phyloP scores from a whole-genome alignment of 768 basidiomycete genomes.

The Piloderma croceum region DNA sequence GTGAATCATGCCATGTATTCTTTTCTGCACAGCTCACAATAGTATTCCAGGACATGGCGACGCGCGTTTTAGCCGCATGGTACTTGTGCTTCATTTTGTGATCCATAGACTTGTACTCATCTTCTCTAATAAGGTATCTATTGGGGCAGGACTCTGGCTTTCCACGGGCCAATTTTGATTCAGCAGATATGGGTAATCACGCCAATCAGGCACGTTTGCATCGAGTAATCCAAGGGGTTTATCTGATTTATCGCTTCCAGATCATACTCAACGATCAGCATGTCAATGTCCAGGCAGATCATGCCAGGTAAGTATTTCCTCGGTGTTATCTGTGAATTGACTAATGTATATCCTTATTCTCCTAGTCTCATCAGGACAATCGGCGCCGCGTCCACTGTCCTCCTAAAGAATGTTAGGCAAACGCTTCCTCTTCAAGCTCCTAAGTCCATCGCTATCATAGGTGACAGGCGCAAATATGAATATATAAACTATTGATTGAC shows the following conservation, averaged over 20 bases:
- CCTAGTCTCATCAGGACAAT: constrained; percentile 51
- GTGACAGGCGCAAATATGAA: constrained; percentile 22
- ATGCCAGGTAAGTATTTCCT: constrained; percentile 33
- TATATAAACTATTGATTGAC: background rate
- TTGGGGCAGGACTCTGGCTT: constrained; percentile 52
- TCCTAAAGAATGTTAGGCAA: constrained; percentile 52
- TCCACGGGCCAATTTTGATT: constrained; percentile 58
- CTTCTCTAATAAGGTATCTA: constrained; percentile 29
- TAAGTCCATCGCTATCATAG: constrained; percentile 49
- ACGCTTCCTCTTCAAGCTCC: constrained; percentile 42
- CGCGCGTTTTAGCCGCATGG: constrained; percentile 65
- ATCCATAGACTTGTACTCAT: background rate
- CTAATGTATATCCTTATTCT: constrained; percentile 1
- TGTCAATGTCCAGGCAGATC: constrained; percentile 54
- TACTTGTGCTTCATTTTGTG: constrained; percentile 16
- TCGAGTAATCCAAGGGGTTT: constrained; percentile 37
- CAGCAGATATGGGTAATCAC: constrained; percentile 35
- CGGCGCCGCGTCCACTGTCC: constrained; percentile 55
- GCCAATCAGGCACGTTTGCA: too few relatives aligned
- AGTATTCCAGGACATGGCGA: constrained; percentile 52
- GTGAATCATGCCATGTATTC: constrained; percentile 10
- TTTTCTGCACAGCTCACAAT: too few relatives aligned
- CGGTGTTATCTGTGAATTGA: background rate
- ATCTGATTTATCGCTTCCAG: too few relatives aligned
- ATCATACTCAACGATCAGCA: constrained; percentile 38